Evolutionary conservation across 192 early-diverging fungal genomes (phyloP).

Genomic region (Neocallimastix lanati): DNA sequence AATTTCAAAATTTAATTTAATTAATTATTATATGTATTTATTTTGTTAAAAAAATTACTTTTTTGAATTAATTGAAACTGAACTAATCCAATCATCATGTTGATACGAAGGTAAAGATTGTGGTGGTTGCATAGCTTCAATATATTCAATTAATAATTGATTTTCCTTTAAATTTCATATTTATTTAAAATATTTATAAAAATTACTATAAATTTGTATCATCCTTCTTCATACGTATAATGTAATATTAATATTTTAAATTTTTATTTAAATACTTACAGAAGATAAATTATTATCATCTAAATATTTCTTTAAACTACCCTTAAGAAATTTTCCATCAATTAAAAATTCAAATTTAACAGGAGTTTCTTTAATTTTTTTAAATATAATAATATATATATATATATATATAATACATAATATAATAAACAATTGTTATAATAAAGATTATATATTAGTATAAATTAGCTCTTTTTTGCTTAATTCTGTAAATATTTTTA

Average conservation of each 20-base stretch:
- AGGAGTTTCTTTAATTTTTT: constrained; percentile 31
- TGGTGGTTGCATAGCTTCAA: constrained; percentile 81
- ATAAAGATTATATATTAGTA: too few species aligned
- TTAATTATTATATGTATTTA: too few species aligned
- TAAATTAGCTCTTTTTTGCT: too few species aligned
- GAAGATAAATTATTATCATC: constrained; percentile 41
- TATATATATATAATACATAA: not conserved
- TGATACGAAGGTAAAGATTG: constrained; percentile 53
- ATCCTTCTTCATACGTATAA: too few species aligned
- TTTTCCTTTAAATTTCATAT: constrained; percentile 36
- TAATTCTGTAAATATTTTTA: too few species aligned
- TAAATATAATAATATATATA: not conserved
- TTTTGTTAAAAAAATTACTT: too few species aligned
- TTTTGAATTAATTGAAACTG: constrained; percentile 21
- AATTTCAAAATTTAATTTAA: too few species aligned
- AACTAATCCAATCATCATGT: constrained; percentile 92
- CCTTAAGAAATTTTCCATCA: constrained; percentile 74
- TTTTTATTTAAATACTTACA: constrained; percentile 10
- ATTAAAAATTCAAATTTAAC: constrained; percentile 86
- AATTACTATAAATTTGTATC: too few species aligned
- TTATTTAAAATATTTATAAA: too few species aligned
- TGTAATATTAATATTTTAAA: not conserved
- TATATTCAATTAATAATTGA: constrained; percentile 70
- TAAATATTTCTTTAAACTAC: constrained; percentile 55
- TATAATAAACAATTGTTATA: too few species aligned